Percentiles rank a stretch among this genome's conserved stretches.
Conservation (phyloP, 75 land plant genomes). For the Pinus taeda region DNA sequence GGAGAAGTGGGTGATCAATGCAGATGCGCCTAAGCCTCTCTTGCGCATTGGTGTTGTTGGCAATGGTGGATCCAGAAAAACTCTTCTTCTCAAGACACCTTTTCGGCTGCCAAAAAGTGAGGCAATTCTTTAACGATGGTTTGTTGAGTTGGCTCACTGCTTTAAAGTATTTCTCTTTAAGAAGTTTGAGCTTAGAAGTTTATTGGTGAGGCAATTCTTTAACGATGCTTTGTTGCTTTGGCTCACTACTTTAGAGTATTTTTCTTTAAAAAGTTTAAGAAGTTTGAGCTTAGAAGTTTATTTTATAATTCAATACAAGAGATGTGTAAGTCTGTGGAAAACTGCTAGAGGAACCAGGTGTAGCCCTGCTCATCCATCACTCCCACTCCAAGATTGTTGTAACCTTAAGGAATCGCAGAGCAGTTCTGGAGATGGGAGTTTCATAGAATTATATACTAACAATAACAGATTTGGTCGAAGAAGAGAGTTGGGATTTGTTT, state of each 20-base stretch:
- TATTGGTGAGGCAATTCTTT: neutral
- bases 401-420: no score
- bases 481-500: neutral
- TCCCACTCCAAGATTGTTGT: no score
- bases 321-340: neutral
- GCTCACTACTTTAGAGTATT: neutral
- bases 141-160: neutral
- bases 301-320: no score
- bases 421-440: no score
- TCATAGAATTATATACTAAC: no score
- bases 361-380: no score
- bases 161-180: neutral
- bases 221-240: neutral
- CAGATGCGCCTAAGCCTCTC: no score
- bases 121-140: neutral
- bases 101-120: neutral
- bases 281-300: neutral
- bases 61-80: neutral
- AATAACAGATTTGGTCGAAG: no score
- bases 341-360: no score
- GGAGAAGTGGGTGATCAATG: neutral
- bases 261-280: neutral
- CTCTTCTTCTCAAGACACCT: neutral
- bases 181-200: neutral
- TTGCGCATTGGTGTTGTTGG: neutral